Evolutionary conservation across 73 alveolate species (phyloP).

Genomic region (Stentor coeruleus): DNA sequence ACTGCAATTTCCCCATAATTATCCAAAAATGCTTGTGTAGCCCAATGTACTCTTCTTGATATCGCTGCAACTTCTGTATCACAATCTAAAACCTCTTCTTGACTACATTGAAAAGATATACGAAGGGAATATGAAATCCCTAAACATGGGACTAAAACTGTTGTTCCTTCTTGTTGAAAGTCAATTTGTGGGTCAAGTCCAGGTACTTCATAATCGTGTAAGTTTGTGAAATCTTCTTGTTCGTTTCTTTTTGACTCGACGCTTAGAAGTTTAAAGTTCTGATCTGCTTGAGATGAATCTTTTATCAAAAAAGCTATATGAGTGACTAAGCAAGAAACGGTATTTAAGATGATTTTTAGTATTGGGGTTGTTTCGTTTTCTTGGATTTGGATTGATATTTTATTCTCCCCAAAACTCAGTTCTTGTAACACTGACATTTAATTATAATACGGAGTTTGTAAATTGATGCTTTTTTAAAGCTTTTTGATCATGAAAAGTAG

Average conservation of each 20-base stretch:
- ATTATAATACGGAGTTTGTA: too few relatives aligned
- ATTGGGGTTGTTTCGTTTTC: background rate
- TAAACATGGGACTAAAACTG: conserved; percentile 6
- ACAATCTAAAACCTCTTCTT: background rate
- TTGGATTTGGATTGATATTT: background rate
- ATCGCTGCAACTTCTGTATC: conserved; percentile 26
- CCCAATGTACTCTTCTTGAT: conserved; percentile 18
- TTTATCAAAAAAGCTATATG: background rate
- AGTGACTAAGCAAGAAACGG: conserved; percentile 10
- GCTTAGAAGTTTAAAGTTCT: background rate
- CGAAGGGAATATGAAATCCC: conserved; percentile 1
- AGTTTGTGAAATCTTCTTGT: background rate
- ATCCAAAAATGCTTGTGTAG: conserved; percentile 1
- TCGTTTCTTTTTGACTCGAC: conserved; percentile 4
- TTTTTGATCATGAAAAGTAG: too few relatives aligned
- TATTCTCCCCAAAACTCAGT: background rate
- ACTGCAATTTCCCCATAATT: conserved; percentile 7
- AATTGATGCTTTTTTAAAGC: too few relatives aligned
- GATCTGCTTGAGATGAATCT: conserved; percentile 20
- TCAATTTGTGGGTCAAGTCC: background rate
- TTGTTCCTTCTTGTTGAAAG: conserved; percentile 22
- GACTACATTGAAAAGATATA: background rate
- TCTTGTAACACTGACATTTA: conserved; percentile 16
- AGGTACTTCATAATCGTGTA: conserved; percentile 13
- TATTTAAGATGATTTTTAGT: background rate